Percentiles rank a stretch among this genome's conserved stretches.
These are phyloP conservation scores for Leucocoprinus birnbaumii DNA, from an alignment of 768 basidiomycete species.

Conservation along the genomic window DNA sequence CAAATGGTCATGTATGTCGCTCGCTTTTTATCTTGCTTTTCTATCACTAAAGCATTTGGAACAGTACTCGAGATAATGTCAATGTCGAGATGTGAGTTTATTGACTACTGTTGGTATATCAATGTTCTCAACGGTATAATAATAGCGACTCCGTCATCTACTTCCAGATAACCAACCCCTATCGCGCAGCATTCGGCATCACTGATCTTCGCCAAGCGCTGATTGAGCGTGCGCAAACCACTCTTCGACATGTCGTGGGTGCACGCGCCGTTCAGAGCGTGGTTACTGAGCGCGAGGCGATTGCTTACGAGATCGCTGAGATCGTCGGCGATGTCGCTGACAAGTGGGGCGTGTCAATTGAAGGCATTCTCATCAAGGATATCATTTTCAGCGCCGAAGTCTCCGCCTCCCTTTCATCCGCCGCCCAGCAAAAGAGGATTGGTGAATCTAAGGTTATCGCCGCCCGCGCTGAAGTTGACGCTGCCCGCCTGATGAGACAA, in stretches of 20 bases:
- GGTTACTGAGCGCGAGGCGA: conserved; percentile 95
- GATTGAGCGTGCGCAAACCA: conserved; percentile 87
- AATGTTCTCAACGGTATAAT: conserved; percentile 3
- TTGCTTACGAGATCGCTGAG: conserved; percentile 95
- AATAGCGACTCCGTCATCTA: conserved; percentile 87
- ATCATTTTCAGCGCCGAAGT: conserved; percentile 92
- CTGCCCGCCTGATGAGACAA: conserved; percentile 93
- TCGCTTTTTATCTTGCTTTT: background rate
- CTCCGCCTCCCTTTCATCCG: conserved; percentile 86
- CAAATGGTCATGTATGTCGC: conserved; percentile 74
- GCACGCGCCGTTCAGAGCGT: conserved; percentile 93
- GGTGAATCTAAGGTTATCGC: conserved; percentile 97
- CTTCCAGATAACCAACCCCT: conserved; percentile 87
- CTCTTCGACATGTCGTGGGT: conserved; percentile 95
- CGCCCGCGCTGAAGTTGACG: conserved; percentile 92
- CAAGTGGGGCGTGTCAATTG: conserved; percentile 97
- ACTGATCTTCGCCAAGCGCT: conserved; percentile 84
- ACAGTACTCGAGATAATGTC: conserved; percentile 88
- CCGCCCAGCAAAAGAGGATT: conserved; percentile 95
- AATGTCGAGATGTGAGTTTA: conserved; percentile 84
- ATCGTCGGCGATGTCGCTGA: conserved; percentile 91
- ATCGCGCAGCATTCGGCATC: conserved; percentile 94
- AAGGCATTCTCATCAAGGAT: conserved; percentile 93
- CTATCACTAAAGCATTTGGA: conserved; percentile 13
- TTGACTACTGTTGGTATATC: conserved; percentile 1